Base-by-base conservation (phyloP, 176 grass and related monocot genomes). In the Cymbopogon citratus region DNA sequence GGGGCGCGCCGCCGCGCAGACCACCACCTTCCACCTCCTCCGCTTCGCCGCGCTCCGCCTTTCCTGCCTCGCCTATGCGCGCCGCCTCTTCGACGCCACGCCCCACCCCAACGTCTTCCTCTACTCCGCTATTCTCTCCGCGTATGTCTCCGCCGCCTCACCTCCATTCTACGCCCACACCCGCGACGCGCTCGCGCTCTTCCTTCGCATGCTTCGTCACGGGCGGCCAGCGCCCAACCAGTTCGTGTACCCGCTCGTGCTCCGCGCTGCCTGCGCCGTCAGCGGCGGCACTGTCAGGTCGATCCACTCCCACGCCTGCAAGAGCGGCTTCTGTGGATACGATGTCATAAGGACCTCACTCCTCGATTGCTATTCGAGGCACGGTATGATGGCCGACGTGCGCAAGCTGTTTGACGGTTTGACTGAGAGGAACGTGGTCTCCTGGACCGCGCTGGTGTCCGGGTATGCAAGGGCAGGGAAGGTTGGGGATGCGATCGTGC, bases 121-220 rank as follows among this genome's bases (percentile, higher is more conserved):
- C 31, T 89, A 97, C 86, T 90, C 95, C 57, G 95, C 92, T n/a
- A 89, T 94, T 75, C 70, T 92, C 75, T 90, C 95, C 19, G 84
- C 90, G 10, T 87, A 94, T 51, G 71, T 71, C 3, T 85, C 66
- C 25, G 13, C 36, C 5, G 75, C 88, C 39, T 48, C 88, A 8
- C 15, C 31, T 86, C 27, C 60, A 6, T 51, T 18, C 6, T 66
- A 41, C 19, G 77, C 52, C 3, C 44, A 40, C 77, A 31, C 82
- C 24, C 18, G 51, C 40, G 82, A 81, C 41, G 77, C 83, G 29
- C 73, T 97, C 52, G 49, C 44, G 16, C 85, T 94, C 70, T 97
- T 97, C 85, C 71, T 84, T 60, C 71, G 85, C 69, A 94, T 97
- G 95, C 90, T 91, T 56, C 67, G 83, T 49, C 57, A 56, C 69